phyloP scores from a whole-genome alignment of 106 monocot genomes.

The Dendrobium officinale region DNA sequence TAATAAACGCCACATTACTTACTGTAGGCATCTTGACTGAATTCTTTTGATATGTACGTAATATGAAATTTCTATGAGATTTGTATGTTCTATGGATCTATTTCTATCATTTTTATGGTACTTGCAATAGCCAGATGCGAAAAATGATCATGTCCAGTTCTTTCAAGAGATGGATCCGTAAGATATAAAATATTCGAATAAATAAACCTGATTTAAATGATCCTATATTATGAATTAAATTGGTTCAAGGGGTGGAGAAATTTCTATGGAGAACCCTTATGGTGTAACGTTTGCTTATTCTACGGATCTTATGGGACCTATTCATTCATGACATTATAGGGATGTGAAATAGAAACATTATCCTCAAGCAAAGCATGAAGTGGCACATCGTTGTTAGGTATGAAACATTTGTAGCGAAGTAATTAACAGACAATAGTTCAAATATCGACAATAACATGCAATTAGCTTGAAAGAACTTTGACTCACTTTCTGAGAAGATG shows the following conservation, averaged over 20 bases:
- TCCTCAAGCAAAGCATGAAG: not conserved
- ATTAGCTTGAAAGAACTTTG: not conserved
- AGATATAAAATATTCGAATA: not conserved
- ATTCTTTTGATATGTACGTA: not conserved
- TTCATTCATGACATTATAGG: not conserved
- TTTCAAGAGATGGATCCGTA: not conserved
- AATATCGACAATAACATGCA: not conserved
- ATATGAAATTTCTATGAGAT: not conserved
- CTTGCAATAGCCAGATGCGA: not conserved
- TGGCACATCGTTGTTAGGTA: not conserved
- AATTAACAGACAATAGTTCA: not conserved
- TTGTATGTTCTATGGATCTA: not conserved
- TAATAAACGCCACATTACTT: not conserved
- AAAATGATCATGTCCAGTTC: not conserved
- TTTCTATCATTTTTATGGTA: not conserved
- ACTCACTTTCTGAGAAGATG: constrained; percentile 81
- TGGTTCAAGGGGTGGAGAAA: not conserved
- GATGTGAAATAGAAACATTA: not conserved
- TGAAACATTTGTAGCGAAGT: not conserved
- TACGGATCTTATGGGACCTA: not conserved
- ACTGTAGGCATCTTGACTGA: not conserved
- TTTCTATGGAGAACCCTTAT: not conserved
- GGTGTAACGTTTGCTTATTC: not conserved
- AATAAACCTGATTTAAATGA: not conserved
- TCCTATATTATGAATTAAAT: not conserved